A percentile compares a stretch with the other conserved stretches of the same genome.
Conservation (phyloP, 192 early-diverging fungal species). For the Backusella circina region DNA sequence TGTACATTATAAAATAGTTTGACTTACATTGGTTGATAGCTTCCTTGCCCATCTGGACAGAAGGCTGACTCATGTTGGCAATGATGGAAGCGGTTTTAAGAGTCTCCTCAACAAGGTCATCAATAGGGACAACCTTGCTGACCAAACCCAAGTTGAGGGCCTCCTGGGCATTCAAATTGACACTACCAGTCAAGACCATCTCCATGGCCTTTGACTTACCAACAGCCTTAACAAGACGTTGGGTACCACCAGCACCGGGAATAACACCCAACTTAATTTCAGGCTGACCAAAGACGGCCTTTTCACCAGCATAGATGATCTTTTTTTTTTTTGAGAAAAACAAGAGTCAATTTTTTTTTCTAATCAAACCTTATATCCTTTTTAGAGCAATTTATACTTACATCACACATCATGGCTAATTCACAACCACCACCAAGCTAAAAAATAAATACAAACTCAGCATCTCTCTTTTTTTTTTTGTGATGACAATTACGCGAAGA, state of each 20-base stretch:
- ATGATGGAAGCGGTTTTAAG: constrained; percentile 89
- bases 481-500: background rate
- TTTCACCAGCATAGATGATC: constrained; percentile 98
- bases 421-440: constrained; percentile 98
- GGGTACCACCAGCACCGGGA: constrained; percentile 84
- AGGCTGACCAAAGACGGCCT: constrained; percentile 95
- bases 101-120: constrained; percentile 80
- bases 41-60: constrained; percentile 95
- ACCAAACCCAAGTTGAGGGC: constrained; percentile 82
- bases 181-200: constrained; percentile 82
- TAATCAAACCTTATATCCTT: background rate
- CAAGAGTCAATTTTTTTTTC: background rate
- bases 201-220: constrained; percentile 99
- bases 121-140: constrained; percentile 85
- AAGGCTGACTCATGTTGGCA: constrained; percentile 79
- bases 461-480: constrained; percentile 6
- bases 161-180: constrained; percentile 82
- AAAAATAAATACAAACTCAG: constrained; percentile 12
- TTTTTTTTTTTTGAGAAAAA: constrained; percentile 44
- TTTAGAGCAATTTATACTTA: constrained; percentile 29
- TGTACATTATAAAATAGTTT: background rate
- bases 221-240: constrained; percentile 84
- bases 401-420: constrained; percentile 97
- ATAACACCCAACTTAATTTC: constrained; percentile 99
- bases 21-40: constrained; percentile 80